Evolutionary conservation across 2,329 filamentous ascomycete species (phyloP), one percentile per base, ranked within the genome.

Genomic region (Colletotrichum tabaci): DNA sequence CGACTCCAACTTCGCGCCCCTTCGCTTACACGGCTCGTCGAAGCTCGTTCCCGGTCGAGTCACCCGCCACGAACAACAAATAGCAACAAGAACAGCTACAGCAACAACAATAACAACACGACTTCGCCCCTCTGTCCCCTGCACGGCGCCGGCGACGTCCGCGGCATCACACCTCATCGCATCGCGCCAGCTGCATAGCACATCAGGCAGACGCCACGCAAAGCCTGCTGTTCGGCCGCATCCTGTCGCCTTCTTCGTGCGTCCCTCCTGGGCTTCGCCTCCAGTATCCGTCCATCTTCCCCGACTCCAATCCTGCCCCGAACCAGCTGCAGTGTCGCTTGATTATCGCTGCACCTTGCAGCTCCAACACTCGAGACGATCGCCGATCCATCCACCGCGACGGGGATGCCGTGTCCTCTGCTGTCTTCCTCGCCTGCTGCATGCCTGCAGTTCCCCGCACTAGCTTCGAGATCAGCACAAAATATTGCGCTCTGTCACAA

Each of bases 391-490:
- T 47, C 49, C 56, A 67, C 57, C 21, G 10, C 21, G 46, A 67
- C 68, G 52, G 57, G 64, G 57, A 67, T 71, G 68, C 64, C 68
- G 68, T 53, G 50, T 40, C 52, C 52, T 62, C 30, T 46, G 57
- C 44, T 49, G 42, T 42, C 7, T 44, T 67, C 68, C 52, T 57
- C 67, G 56, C 56, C 57, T 56, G 50, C 63, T 38, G 64, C 68
- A 62, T 67, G 56, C 64, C 57, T 71, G 64, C 68, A 67, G 66
- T 57, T 62, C 68, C 68, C 68, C 68, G 68, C 68, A 67, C 64
- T 71, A 67, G 65, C 64, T 71, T 67, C 30, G 52, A 62, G 44
- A 71, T 67, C 68, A 58, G 57, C 64, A 67, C 42, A 62, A 62
- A 67, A 30, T 50, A 71, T 62, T 67, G 67, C 35, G 57, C 42